Evolutionary conservation across 2,329 filamentous ascomycete genomes (phyloP), one percentile per base, ranked within the genome.

Genomic region (Fusarium agapanthi): DNA sequence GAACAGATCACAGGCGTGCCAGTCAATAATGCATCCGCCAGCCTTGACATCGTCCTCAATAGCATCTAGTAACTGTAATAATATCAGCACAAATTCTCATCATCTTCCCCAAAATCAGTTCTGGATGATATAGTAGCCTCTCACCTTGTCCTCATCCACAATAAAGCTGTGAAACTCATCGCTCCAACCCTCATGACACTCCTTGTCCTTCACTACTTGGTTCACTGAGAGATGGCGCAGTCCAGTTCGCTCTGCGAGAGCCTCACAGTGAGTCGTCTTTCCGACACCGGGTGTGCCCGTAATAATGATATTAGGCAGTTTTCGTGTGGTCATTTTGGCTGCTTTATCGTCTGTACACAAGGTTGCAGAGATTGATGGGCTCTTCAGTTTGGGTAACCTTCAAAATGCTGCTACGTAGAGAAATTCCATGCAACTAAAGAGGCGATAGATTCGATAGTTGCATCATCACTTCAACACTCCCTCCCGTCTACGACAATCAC

Each of bases 1-100:
- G 79, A 98, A 98, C 28, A 98, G 84, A 78, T 98, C 96, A 84
- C 95, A 98, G 5, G 95, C 95, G 83, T 99, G 96, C 95, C 96
- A 99, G 84, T 99, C 96, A 79, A 99, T 93, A 76, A 99, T 90
- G 81, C 90, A 93, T 26, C 96, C 96, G 64, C 95, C 95, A 26
- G 88, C 84, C 71, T 91, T 88, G 43, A 93, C 88, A 69, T 96
- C 92, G 63, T 93, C 89, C 83, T 98, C 96, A 64, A 99, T 92
- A 53, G 93, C 90, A 80, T 99, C 96, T 28, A 99, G 88, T 37
- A 99, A 85, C 91, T 95, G 76, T 38, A 22, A 51, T 30, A 28
- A 53, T 16, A 61, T 76, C 28, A 72, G 67, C 63, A 22, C 15
- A 24, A 22, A 41, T 67, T 35, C 47, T 37, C 18, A 10, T 6